Conservation (phyloP, 2,329 filamentous ascomycete species). For the Thelonectria discophora region DNA sequence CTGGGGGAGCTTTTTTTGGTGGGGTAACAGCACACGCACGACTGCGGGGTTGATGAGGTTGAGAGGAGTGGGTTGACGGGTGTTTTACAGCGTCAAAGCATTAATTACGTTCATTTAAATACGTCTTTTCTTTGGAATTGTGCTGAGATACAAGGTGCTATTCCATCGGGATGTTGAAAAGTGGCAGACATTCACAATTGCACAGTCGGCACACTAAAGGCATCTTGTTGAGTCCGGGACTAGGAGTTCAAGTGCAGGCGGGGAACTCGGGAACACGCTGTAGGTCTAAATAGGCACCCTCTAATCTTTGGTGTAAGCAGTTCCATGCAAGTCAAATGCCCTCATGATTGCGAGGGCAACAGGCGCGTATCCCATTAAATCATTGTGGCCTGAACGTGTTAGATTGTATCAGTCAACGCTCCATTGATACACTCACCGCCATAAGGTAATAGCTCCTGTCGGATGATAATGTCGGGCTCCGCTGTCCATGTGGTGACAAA, state of each 20-base stretch:
- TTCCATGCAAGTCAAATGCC: constrained; percentile 62
- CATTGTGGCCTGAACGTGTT: constrained; percentile 68
- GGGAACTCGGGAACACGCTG: neutral
- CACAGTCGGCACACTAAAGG: no score
- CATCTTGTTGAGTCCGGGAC: no score
- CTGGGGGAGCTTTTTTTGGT: constrained; percentile 35
- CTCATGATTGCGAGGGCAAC: constrained; percentile 72
- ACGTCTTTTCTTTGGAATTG: neutral
- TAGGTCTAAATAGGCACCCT: neutral
- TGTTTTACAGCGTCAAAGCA: neutral
- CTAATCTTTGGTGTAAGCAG: constrained; percentile 37
- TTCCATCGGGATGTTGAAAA: no score
- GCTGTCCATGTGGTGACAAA: constrained; percentile 58
- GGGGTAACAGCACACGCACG: constrained; percentile 33
- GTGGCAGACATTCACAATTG: no score
- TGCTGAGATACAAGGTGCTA: neutral
- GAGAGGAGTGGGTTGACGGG: neutral
- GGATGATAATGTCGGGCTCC: constrained; percentile 58
- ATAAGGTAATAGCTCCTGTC: constrained; percentile 63
- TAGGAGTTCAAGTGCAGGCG: no score
- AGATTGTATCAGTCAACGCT: neutral
- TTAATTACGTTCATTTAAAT: no score
- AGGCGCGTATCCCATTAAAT: constrained; percentile 71
- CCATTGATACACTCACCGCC: constrained; percentile 57
- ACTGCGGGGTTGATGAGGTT: constrained; percentile 20